Evolutionary conservation across 2,329 filamentous ascomycete genomes (phyloP).

Genomic region (Fusarium sp.): DNA sequence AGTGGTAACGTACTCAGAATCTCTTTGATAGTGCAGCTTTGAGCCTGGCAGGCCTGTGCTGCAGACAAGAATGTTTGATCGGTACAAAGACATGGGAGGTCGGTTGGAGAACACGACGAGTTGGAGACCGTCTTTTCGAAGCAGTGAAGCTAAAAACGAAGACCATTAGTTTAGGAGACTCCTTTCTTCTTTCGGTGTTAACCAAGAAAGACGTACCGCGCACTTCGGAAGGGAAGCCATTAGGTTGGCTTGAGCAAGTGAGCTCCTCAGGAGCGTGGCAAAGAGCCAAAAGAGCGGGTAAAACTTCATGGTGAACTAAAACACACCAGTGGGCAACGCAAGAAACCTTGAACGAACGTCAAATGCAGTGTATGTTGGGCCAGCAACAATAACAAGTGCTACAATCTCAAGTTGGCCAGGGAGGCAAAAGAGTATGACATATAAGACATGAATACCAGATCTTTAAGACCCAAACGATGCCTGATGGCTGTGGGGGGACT

Average conservation of each 20-base stretch:
- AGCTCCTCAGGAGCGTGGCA: not conserved
- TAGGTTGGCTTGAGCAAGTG: not conserved
- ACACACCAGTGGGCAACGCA: too few species aligned
- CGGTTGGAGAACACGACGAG: not conserved
- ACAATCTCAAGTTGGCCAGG: too few species aligned
- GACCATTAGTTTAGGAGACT: not conserved
- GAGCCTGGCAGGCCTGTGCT: not conserved
- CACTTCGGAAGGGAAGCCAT: not conserved
- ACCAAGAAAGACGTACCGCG: not conserved
- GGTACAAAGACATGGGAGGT: not conserved
- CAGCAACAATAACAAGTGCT: too few species aligned
- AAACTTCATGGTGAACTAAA: not conserved
- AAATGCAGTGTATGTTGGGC: too few species aligned
- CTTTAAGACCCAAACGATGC: too few species aligned
- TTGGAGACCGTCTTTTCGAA: not conserved
- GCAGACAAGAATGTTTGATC: not conserved
- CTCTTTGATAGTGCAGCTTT: constrained; percentile 2
- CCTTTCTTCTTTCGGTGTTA: not conserved
- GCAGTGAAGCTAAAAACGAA: not conserved
- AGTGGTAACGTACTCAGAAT: not conserved
- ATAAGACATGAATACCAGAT: too few species aligned
- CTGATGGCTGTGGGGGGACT: not conserved
- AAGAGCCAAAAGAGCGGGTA: not conserved
- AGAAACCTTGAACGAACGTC: too few species aligned
- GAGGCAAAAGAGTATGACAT: too few species aligned